Percentiles rank a stretch among this genome's conserved stretches.
phyloP scores from a whole-genome alignment of 768 basidiomycete genomes.

The Dictyophora rubrovolvata region DNA sequence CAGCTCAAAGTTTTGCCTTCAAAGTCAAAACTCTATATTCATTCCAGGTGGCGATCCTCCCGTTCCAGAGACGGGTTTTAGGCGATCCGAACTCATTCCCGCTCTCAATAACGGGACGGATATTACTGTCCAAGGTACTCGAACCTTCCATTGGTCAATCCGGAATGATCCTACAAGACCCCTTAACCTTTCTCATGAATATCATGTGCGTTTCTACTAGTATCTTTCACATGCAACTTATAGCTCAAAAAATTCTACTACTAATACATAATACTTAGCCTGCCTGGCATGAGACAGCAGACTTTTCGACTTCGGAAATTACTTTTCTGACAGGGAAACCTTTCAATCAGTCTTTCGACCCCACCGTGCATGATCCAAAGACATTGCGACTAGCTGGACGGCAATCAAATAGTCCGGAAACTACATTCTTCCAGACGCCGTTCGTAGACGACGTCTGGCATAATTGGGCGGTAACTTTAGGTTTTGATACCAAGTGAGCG shows the following conservation, averaged over 20 bases:
- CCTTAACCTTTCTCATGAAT: conserved; percentile 15
- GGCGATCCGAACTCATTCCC: conserved; percentile 16
- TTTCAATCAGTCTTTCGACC: conserved; percentile 14
- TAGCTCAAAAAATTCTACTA: background rate
- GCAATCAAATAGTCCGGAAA: conserved; percentile 11
- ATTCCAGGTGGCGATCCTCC: conserved; percentile 11
- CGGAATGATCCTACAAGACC: conserved; percentile 13
- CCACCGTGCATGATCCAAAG: conserved; percentile 9
- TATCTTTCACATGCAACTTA: too few relatives aligned
- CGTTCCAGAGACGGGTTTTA: conserved; percentile 13
- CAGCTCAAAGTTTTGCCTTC: background rate
- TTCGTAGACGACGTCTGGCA: conserved; percentile 12
- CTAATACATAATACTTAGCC: conserved; percentile 1
- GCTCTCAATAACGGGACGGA: conserved; percentile 13
- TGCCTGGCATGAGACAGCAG: conserved; percentile 15
- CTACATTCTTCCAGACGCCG: conserved; percentile 10
- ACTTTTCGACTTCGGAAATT: conserved; percentile 11
- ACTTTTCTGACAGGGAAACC: conserved; percentile 13
- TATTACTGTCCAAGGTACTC: conserved; percentile 11
- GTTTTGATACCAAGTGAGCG: conserved; percentile 12
- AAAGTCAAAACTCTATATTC: conserved; percentile 12
- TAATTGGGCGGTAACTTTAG: conserved; percentile 14
- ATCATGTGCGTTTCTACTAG: conserved; percentile 8
- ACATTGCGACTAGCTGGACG: conserved; percentile 13
- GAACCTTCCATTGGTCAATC: conserved; percentile 15